phyloP scores from a whole-genome alignment of 1,284 basidiomycete genomes.

The Ganoderma boninense region DNA sequence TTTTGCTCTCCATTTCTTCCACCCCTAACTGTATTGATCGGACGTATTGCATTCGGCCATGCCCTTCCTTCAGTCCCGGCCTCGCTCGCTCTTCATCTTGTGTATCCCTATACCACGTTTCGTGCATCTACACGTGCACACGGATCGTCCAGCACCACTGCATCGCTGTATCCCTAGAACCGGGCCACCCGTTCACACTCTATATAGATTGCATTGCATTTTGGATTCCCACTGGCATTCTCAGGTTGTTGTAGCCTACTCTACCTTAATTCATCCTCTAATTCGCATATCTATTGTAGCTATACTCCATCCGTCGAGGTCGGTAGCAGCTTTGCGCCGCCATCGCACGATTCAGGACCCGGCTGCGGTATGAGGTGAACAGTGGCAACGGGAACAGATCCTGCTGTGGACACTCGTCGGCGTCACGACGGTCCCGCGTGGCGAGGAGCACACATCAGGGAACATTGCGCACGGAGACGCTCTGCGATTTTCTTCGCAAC shows the following conservation, averaged over 20 bases:
- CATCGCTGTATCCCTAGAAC: slow-evolving; percentile 34
- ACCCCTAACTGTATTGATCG: slow-evolving; percentile 23
- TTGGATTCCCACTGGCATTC: not conserved
- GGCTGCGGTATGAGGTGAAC: not conserved
- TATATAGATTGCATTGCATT: slow-evolving; percentile 25
- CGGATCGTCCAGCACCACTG: slow-evolving; percentile 14
- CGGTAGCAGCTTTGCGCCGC: not conserved
- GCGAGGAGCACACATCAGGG: not conserved
- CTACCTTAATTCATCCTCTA: slow-evolving; percentile 19
- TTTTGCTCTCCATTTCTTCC: slow-evolving; percentile 8
- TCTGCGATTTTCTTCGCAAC: not conserved
- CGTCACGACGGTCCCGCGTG: slow-evolving; percentile 5
- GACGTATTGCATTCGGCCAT: slow-evolving; percentile 17
- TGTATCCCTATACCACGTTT: slow-evolving; percentile 21
- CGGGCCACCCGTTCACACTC: slow-evolving; percentile 9
- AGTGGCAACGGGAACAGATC: not conserved
- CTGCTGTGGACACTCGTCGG: slow-evolving; percentile 7
- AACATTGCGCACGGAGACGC: not conserved
- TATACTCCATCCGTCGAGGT: slow-evolving; percentile 2
- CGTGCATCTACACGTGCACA: slow-evolving; percentile 18
- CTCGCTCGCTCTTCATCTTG: slow-evolving; percentile 15
- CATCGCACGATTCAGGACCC: not conserved
- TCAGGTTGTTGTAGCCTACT: slow-evolving; percentile 19
- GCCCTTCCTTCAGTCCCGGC: slow-evolving; percentile 6
- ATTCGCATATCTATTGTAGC: slow-evolving; percentile 24